These are phyloP conservation scores for Iris pallida DNA, from an alignment of 116 monocot species.

Conservation along the genomic window DNA sequence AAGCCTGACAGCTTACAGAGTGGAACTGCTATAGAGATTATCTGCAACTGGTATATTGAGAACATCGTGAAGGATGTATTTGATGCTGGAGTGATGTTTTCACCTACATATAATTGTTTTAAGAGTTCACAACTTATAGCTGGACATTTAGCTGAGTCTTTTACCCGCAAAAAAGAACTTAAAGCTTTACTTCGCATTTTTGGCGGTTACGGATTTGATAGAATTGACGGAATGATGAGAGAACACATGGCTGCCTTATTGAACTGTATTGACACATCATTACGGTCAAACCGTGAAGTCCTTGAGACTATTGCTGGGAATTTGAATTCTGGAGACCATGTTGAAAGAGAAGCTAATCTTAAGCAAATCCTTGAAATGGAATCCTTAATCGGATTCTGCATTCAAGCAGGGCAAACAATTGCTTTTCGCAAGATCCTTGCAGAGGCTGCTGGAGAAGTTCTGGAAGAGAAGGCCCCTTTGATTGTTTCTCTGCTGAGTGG, in stretches of 20 bases:
- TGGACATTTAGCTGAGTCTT: conserved; percentile 64
- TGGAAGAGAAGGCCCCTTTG: conserved; percentile 81
- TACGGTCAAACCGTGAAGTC: conserved; percentile 73
- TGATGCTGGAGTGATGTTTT: conserved; percentile 52
- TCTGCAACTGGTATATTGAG: conserved; percentile 84
- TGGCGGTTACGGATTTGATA: conserved; percentile 89
- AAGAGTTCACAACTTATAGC: conserved; percentile 61
- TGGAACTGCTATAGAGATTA: conserved; percentile 64
- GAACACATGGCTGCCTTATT: conserved; percentile 69
- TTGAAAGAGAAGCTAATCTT: conserved; percentile 78
- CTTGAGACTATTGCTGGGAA: conserved; percentile 69
- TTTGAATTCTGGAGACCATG: conserved; percentile 50
- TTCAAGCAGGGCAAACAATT: conserved; percentile 74
- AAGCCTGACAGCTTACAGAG: conserved; percentile 32
- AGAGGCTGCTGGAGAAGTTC: conserved; percentile 67
- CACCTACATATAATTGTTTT: conserved; percentile 55
- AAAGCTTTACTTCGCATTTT: conserved; percentile 66
- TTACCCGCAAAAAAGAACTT: conserved; percentile 63
- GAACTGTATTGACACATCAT: conserved; percentile 69
- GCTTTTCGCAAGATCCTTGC: conserved; percentile 66
- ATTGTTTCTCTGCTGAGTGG: conserved; percentile 64
- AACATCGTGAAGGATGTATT: conserved; percentile 75
- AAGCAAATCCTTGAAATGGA: conserved; percentile 86
- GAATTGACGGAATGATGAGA: conserved; percentile 53
- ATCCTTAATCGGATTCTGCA: conserved; percentile 63